Evolutionary conservation across 495 filamentous ascomycete genomes (phyloP).

Genomic region (Xylaria flabelliformis): DNA sequence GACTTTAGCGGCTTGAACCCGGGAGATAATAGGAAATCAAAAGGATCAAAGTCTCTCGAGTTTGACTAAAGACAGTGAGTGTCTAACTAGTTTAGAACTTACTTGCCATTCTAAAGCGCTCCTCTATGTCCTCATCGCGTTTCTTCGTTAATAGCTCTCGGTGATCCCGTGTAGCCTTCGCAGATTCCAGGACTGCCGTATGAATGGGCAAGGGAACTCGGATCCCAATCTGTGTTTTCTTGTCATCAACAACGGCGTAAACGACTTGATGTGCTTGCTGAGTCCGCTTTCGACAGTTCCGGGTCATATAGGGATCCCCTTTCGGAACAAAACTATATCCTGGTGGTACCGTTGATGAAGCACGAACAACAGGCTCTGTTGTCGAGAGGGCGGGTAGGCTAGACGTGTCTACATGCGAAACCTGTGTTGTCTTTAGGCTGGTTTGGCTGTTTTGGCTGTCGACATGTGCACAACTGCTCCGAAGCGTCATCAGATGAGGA

Average conservation of each 20-base stretch:
- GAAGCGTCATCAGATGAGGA: neutral
- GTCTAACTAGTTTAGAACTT: neutral
- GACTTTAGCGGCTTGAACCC: neutral
- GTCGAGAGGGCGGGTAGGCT: neutral
- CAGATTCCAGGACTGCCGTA: constrained; percentile 32
- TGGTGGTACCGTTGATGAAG: constrained; percentile 35
- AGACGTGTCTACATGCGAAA: neutral
- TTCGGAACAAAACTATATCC: constrained; percentile 48
- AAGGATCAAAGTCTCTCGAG: neutral
- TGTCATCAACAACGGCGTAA: constrained; percentile 42
- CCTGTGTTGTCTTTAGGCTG: neutral
- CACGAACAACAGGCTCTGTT: constrained; percentile 17
- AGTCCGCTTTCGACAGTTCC: constrained; percentile 45
- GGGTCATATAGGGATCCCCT: constrained; percentile 48
- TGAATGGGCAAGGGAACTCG: constrained; percentile 45
- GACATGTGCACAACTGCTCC: neutral
- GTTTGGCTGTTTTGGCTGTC: no score
- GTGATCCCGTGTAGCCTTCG: constrained; percentile 36
- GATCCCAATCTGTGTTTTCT: constrained; percentile 41
- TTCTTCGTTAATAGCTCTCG: constrained; percentile 37
- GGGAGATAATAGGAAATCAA: neutral
- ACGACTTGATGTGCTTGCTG: constrained; percentile 37
- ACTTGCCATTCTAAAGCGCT: constrained; percentile 22
- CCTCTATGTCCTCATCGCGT: constrained; percentile 39
- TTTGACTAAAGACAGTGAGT: neutral